phyloP scores from a whole-genome alignment of 2,329 filamentous ascomycete species.

The Pseudogymnoascus sp. region DNA sequence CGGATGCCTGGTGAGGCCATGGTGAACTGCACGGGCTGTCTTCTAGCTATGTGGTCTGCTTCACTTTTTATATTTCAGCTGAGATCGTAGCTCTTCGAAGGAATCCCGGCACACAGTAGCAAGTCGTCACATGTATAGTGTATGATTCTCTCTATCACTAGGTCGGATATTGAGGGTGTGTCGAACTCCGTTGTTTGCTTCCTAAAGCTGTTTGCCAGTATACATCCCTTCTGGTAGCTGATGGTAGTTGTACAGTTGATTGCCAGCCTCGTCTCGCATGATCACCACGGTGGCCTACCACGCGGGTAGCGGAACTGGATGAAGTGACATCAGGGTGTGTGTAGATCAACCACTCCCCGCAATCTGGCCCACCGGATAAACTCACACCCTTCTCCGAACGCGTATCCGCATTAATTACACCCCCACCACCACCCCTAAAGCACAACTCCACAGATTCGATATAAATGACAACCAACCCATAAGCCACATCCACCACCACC shows the following conservation, averaged over 20 bases:
- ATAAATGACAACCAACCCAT: conserved; percentile 5
- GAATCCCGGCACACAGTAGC: neutral
- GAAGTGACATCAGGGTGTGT: neutral
- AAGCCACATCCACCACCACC: conserved; percentile 1
- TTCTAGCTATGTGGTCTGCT: neutral
- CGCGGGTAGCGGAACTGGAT: neutral
- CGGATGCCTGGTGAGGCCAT: conserved; percentile 27
- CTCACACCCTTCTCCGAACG: neutral
- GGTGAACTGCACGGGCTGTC: neutral
- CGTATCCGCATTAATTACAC: neutral
- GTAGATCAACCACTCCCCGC: neutral
- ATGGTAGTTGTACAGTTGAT: neutral
- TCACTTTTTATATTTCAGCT: conserved; percentile 1
- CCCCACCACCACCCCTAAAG: neutral
- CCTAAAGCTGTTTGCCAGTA: neutral
- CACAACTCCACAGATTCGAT: conserved; percentile 6
- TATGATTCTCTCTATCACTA: neutral
- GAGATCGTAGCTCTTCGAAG: neutral
- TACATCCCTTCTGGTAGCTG: neutral
- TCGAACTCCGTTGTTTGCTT: neutral
- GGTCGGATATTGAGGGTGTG: neutral
- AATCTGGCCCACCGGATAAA: neutral
- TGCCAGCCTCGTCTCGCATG: neutral
- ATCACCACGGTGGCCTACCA: neutral
- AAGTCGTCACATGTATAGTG: conserved; percentile 6